Conservation (phyloP, 176 grass and related monocot genomes). For the Aegilops sharonensis region DNA sequence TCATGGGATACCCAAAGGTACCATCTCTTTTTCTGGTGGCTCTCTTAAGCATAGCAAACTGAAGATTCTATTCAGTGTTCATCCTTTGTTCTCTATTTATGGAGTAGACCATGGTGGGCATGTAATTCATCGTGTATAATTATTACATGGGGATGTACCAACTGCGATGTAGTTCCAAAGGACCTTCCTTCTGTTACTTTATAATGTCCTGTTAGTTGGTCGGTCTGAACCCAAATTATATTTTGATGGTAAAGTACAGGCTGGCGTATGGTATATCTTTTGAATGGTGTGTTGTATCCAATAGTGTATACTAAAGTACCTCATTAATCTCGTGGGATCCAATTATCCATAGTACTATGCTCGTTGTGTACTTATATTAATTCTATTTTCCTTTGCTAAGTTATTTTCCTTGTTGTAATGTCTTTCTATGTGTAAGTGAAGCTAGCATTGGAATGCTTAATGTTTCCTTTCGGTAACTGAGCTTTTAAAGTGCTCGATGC, state of each 20-base stretch:
- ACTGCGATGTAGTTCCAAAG: neutral
- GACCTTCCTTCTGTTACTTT: neutral
- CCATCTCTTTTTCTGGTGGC: neutral
- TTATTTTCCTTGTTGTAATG: neutral
- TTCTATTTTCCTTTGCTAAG: slow-evolving; percentile 1
- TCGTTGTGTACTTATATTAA: neutral
- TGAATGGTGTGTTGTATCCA: neutral
- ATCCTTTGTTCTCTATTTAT: neutral
- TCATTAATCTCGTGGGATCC: neutral
- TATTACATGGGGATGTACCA: neutral
- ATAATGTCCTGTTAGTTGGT: neutral
- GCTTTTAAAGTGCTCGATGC: too few relatives aligned
- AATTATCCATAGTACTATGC: neutral
- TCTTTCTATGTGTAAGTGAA: neutral
- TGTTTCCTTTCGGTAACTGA: too few relatives aligned
- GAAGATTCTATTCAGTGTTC: neutral
- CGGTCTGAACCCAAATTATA: neutral
- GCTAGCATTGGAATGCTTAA: too few relatives aligned
- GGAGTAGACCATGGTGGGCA: neutral
- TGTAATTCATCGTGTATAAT: neutral
- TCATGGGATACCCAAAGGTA: slow-evolving; percentile 45
- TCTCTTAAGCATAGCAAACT: neutral
- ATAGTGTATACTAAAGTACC: neutral
- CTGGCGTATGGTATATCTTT: neutral
- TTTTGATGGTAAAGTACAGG: neutral